Evolutionary conservation across 1,284 basidiomycete genomes (phyloP), one percentile per base, ranked within the genome.

Genomic region (Mrakiaceae sp.): DNA sequence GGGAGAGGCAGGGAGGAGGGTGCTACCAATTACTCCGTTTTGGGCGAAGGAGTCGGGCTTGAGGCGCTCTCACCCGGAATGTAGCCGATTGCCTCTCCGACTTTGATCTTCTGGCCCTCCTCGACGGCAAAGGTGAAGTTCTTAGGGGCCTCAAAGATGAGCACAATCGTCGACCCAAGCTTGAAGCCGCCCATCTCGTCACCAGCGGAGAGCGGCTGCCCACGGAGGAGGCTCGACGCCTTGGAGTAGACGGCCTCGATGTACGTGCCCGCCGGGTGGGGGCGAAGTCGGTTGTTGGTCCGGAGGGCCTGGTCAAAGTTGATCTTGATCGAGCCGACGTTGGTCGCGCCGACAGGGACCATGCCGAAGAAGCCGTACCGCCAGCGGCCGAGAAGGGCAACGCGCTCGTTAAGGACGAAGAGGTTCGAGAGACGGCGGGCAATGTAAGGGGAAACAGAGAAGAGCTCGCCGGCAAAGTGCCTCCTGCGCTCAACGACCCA

Each of bases 121-220:
- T 86, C 79, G n/a, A 95, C 81, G 2, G 79, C 75, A 72, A 97
- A 98, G 72, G 85, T 81, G 74, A 94, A 98, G 52, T 84, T 78
- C 67, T 81, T 79, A 0, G 96, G 94, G 0, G 94, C 95, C 78
- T 98, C 96, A 72, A 98, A 97, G 2, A 98, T 90, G 56, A 99
- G 81, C 27, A 99, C 95, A 71, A 99, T 88, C 3, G 95, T 98
- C 74, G 88, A 91, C 1, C 95, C 96, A 2, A 99, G 81, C 71
- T 86, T 87, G 79, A 99, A 99, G 0, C 93, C 94, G 58, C 95
- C 95, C 89, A 98, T 93, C 79, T 98, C 94, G 73, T 97, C 89
- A 1, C 90, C 94, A 3, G 87, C 81, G 0, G 79, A 79, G 54
- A 98, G 80, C 3, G 94, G 94, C 74, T 98, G 93, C 0, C 95